Evolutionary conservation across 2,329 filamentous ascomycete species (phyloP).

Genomic region (Cordyceps fumosorosea): DNA sequence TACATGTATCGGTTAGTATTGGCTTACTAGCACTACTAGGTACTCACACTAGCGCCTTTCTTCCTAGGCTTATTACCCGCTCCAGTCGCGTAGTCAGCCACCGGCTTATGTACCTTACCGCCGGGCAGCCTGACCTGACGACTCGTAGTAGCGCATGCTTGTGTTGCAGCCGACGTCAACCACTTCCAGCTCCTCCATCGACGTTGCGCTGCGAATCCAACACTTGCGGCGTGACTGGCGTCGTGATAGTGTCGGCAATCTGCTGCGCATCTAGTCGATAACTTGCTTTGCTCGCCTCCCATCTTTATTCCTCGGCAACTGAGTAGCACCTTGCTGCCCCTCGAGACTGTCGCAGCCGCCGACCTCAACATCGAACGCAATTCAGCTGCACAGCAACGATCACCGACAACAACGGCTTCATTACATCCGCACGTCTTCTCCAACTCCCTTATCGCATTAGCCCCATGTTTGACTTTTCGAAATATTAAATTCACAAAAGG

Average conservation of each 20-base stretch:
- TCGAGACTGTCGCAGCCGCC: neutral
- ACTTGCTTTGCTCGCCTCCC: neutral
- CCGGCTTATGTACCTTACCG: neutral
- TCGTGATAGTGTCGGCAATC: neutral
- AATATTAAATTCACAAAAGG: slow-evolving; percentile 19
- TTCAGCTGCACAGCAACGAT: neutral
- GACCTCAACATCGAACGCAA: neutral
- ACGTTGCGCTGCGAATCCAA: neutral
- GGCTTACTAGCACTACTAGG: too few relatives aligned
- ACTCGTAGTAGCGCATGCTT: slow-evolving; percentile 3
- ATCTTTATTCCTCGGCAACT: too few relatives aligned
- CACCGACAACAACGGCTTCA: too few relatives aligned
- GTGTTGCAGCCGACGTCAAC: slow-evolving; percentile 6
- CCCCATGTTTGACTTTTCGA: neutral
- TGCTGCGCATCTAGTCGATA: neutral
- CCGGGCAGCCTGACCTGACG: neutral
- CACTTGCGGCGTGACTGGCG: neutral
- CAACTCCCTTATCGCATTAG: neutral
- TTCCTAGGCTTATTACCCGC: neutral
- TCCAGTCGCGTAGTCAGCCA: neutral
- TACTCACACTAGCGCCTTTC: neutral
- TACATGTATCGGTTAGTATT: too few relatives aligned
- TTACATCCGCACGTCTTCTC: neutral
- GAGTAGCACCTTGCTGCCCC: neutral
- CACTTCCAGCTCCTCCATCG: slow-evolving; percentile 4